A percentile compares a stretch with the other conserved stretches of the same genome.
Evolutionary conservation across 345 rosid species (phyloP).

Genomic region (Eucalyptus curtisii): DNA sequence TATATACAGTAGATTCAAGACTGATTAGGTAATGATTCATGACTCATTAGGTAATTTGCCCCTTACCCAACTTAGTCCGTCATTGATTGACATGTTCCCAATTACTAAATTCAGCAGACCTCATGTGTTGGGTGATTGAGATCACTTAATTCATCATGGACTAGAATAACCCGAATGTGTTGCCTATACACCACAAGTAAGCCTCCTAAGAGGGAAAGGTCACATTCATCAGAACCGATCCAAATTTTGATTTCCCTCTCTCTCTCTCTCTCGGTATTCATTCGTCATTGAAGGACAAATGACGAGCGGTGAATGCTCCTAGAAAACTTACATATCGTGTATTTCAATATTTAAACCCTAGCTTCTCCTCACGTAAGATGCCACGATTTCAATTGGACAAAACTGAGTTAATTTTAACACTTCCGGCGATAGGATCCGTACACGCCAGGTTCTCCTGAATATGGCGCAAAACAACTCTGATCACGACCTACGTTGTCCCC

Average conservation of each 20-base stretch:
- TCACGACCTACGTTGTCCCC: background rate
- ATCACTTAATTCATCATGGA: background rate
- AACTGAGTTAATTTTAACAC: background rate
- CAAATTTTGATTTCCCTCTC: background rate
- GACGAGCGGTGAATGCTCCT: background rate
- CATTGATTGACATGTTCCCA: background rate
- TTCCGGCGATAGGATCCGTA: background rate
- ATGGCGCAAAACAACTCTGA: background rate
- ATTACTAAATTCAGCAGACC: background rate
- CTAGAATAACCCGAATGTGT: background rate
- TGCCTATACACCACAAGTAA: background rate
- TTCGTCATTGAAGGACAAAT: background rate
- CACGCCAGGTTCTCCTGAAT: background rate
- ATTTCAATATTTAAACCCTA: background rate
- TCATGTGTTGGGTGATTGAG: background rate
- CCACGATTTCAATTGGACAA: background rate
- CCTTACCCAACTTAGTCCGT: background rate
- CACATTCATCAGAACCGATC: background rate
- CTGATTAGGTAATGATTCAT: rapidly evolving
- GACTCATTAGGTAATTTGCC: background rate
- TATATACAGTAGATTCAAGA: rapidly evolving
- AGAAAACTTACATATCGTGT: background rate
- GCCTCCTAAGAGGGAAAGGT: background rate
- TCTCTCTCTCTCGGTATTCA: background rate
- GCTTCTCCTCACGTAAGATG: background rate